phyloP scores from a whole-genome alignment of 2,329 filamentous ascomycete species.

The Botrytis paeoniae region DNA sequence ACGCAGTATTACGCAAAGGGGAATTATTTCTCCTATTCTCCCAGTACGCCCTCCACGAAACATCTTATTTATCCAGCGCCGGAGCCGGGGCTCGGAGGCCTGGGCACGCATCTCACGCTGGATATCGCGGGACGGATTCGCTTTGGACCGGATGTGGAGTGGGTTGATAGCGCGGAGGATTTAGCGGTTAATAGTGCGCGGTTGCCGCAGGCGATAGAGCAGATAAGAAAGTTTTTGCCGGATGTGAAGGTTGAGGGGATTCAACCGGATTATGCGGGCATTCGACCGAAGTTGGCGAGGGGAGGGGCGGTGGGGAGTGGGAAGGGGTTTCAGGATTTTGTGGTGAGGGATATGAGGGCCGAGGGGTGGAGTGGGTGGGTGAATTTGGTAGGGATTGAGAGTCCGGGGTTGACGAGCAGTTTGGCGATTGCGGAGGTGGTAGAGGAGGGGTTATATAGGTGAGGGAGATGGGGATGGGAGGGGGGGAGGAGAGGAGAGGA shows the following conservation, averaged over 20 bases:
- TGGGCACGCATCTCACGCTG: constrained; percentile 91
- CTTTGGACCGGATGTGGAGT: constrained; percentile 94
- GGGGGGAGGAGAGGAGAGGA: neutral
- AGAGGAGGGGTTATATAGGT: constrained; percentile 36
- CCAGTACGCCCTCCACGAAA: constrained; percentile 60
- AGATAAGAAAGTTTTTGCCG: constrained; percentile 79
- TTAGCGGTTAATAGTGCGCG: constrained; percentile 64
- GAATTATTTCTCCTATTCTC: constrained; percentile 84
- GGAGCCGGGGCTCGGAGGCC: constrained; percentile 72
- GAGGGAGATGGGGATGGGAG: neutral
- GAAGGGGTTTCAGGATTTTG: constrained; percentile 78
- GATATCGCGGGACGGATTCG: constrained; percentile 81
- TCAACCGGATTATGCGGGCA: constrained; percentile 82
- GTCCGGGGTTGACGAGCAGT: constrained; percentile 82
- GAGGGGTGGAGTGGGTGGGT: constrained; percentile 79
- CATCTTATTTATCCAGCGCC: constrained; percentile 88
- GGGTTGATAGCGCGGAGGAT: constrained; percentile 71
- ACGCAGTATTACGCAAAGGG: constrained; percentile 85
- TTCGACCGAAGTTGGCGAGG: constrained; percentile 75
- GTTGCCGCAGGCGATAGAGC: constrained; percentile 63
- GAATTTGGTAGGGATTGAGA: constrained; percentile 90
- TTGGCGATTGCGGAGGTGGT: constrained; percentile 85
- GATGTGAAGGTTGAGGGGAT: constrained; percentile 64
- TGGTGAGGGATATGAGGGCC: constrained; percentile 62
- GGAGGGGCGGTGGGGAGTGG: constrained; percentile 59